These are phyloP conservation scores for Suhomyces tanzawaensis DNA, from an alignment of 805 yeast species.

Conservation along the genomic window DNA sequence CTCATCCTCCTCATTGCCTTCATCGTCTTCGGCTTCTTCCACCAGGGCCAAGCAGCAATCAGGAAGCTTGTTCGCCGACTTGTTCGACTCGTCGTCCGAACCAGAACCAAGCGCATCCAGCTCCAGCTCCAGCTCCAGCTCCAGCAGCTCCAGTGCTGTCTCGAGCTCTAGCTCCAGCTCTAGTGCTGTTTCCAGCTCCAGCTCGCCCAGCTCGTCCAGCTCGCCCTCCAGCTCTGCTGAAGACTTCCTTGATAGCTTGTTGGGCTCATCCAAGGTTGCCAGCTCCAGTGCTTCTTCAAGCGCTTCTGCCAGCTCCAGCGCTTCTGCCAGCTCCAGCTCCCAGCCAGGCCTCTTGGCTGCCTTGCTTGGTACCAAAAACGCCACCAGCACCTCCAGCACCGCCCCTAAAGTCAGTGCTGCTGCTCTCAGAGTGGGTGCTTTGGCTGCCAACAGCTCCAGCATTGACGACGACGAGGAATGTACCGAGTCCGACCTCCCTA, in stretches of 20 bases:
- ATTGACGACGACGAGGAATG: conserved; percentile 19
- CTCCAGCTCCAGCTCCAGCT: conserved; percentile 9
- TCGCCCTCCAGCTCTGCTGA: background rate
- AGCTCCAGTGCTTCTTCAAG: conserved; percentile 1
- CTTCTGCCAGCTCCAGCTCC: conserved; percentile 3
- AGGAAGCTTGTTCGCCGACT: background rate
- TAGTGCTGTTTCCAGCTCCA: conserved; percentile 5
- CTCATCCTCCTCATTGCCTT: background rate
- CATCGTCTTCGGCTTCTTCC: conserved; percentile 8
- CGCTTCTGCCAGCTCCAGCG: conserved; percentile 1
- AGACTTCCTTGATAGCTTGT: conserved; percentile 4
- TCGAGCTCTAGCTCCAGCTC: conserved; percentile 4
- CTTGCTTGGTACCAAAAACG: background rate
- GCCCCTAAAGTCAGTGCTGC: background rate
- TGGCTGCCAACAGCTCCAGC: conserved; percentile 8
- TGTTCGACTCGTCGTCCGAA: background rate
- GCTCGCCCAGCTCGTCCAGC: conserved; percentile 1
- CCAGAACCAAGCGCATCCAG: background rate
- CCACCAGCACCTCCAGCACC: background rate
- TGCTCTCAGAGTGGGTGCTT: background rate
- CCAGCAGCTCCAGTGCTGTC: background rate
- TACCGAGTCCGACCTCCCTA: conserved; percentile 1
- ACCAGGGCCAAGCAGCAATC: background rate
- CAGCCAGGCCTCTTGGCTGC: background rate
- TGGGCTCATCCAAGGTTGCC: conserved; percentile 2